Percentiles rank a stretch among this genome's conserved stretches.
Conservation (phyloP, 192 early-diverging fungal genomes). For the Backusella psychrophila region DNA sequence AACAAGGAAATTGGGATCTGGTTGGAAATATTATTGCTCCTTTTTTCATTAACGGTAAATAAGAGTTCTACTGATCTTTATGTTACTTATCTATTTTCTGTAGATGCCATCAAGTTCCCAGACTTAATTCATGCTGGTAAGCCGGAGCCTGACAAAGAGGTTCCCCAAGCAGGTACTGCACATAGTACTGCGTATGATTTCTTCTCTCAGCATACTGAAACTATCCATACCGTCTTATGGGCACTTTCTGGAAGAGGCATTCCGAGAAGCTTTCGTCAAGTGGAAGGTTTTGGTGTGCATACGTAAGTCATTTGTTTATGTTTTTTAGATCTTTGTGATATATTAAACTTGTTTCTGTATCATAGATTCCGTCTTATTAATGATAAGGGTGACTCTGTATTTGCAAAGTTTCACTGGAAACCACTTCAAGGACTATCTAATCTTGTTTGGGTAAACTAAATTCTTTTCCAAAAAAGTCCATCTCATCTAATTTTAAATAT, state of each 20-base stretch:
- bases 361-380: slow-evolving; percentile 39
- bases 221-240: slow-evolving; percentile 39
- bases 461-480: not conserved
- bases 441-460: slow-evolving; percentile 12
- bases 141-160: slow-evolving; percentile 41
- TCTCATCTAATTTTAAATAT: not conserved
- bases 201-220: slow-evolving; percentile 38
- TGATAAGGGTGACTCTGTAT: slow-evolving; percentile 33
- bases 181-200: slow-evolving; percentile 44
- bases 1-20: slow-evolving; percentile 27
- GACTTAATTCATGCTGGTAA: slow-evolving; percentile 42
- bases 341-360: not conserved
- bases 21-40: slow-evolving; percentile 43
- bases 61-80: not conserved
- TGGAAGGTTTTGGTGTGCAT: slow-evolving; percentile 48
- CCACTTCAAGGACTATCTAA: slow-evolving; percentile 34
- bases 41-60: slow-evolving; percentile 41
- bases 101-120: slow-evolving; percentile 40
- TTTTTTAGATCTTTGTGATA: not conserved
- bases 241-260: slow-evolving; percentile 43
- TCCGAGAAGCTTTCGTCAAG: slow-evolving; percentile 35
- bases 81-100: not conserved
- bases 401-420: slow-evolving; percentile 51
- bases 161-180: slow-evolving; percentile 42
- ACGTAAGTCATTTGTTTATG: slow-evolving; percentile 17